A percentile compares a stretch with the other conserved stretches of the same genome.
These are phyloP conservation scores for Botrytis porri DNA, from an alignment of 2,329 filamentous ascomycete species.

Conservation along the genomic window DNA sequence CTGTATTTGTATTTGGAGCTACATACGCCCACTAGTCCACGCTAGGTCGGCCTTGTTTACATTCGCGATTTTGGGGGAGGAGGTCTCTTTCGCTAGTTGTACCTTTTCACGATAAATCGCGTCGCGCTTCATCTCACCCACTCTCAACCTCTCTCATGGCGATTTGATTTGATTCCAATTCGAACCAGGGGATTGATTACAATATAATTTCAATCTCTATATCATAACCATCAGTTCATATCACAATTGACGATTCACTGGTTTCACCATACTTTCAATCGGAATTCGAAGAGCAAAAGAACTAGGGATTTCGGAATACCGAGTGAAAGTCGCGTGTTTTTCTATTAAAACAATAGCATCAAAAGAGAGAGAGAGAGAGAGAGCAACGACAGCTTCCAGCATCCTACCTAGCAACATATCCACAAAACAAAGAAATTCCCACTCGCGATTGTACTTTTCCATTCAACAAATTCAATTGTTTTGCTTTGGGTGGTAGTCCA, in stretches of 20 bases:
- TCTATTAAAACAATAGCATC: background rate
- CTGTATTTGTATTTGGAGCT: background rate
- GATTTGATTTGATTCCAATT: background rate
- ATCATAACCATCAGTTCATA: background rate
- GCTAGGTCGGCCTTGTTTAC: background rate
- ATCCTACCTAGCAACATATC: background rate
- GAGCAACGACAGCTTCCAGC: background rate
- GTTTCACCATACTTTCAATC: background rate
- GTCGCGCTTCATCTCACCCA: constrained; percentile 21
- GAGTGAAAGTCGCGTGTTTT: background rate
- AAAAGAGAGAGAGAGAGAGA: background rate
- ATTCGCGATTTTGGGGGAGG: constrained; percentile 11
- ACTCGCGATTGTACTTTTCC: background rate
- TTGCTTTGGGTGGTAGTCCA: background rate
- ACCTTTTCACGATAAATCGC: constrained; percentile 22
- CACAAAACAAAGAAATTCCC: background rate
- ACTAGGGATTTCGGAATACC: background rate
- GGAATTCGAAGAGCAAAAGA: background rate
- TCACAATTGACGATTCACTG: background rate
- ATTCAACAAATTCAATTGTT: background rate
- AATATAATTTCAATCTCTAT: background rate
- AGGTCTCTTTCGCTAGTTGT: constrained; percentile 33
- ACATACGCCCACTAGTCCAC: background rate
- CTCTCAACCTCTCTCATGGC: background rate
- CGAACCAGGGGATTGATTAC: background rate